These are phyloP conservation scores for Beauveria varroae DNA, from an alignment of 2,329 filamentous ascomycete genomes.

Conservation along the genomic window DNA sequence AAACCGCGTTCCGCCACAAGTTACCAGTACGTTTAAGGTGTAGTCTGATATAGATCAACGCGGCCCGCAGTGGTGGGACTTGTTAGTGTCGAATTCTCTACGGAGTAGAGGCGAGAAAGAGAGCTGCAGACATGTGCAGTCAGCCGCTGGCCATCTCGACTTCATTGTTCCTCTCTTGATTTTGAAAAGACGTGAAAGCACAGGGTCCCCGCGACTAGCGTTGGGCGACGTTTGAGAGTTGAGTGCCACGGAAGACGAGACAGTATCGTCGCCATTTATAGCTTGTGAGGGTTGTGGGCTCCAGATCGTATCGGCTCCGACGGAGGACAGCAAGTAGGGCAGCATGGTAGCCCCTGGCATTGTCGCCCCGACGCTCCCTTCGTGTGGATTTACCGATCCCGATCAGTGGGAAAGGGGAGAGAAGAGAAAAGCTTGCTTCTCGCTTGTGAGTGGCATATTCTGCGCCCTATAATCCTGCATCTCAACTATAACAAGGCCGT, in stretches of 20 bases:
- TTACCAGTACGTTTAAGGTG: neutral
- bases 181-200: neutral
- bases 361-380: neutral
- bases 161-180: neutral
- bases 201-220: neutral
- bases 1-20: neutral
- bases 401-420: neutral
- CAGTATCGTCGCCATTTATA: neutral
- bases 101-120: neutral
- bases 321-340: neutral
- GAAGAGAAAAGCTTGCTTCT: too few species aligned
- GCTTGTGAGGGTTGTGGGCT: neutral
- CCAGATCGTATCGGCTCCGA: neutral
- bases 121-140: neutral
- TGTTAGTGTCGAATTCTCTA: neutral
- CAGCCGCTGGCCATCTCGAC: neutral
- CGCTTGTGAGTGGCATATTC: too few species aligned
- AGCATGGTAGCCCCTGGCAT: neutral
- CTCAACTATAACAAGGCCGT: neutral
- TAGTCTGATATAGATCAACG: conserved; percentile 1
- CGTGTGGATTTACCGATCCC: neutral
- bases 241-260: neutral
- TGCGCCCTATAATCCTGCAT: too few species aligned
- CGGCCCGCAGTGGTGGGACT: neutral
- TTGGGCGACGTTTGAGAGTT: neutral